Evolutionary conservation across 805 yeast genomes (phyloP), one percentile per base, ranked within the genome.

Genomic region (Candida germanica): DNA sequence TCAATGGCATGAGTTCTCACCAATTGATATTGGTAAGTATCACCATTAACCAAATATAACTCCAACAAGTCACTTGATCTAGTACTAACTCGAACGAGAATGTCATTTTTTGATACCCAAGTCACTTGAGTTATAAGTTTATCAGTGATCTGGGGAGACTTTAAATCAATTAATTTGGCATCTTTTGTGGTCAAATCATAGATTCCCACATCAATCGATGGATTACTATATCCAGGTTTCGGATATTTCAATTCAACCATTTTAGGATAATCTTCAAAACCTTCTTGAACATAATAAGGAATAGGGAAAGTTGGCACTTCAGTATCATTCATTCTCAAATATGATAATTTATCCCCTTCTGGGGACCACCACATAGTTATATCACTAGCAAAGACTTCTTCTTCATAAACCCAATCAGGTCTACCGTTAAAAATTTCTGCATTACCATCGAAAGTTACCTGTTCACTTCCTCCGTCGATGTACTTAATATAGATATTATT

Each of bases 381-480:
- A 44, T 80, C 86, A 12, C 60, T 50, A 0, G 69, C 73, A 6
- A 76, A 54, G 0, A 85, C 86, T 49, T 85, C 95, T 53, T 85
- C 94, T 56, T 85, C 94, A 53, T 84, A 84, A 1, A 84, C 79
- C 93, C 94, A 85, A 51, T 84, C 93, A 0, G 89, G 77, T 47
- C 71, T 79, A 2, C 87, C 95, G 47, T 84, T 80, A 40, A 71
- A 69, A 4, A 81, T 62, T 25, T 68, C 55, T 1, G 46, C 49
- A 10, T 72, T 59, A 0, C 88, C 89, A 50, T 77, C 81, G 3
- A 47, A 39, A 2, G 83, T 74, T 6, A 77, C 51, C 43, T 59
- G 66, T 0, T 38, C 49, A 2, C 56, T 40, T 4, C 44, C 40
- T 8, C 53, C 46, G 3, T 36, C 14, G 6, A 75, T 46, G 32